A percentile compares a stretch with the other conserved stretches of the same genome.
Conservation (phyloP, 2,329 filamentous ascomycete species). For the Graphilbum ipis-grandicollis region DNA sequence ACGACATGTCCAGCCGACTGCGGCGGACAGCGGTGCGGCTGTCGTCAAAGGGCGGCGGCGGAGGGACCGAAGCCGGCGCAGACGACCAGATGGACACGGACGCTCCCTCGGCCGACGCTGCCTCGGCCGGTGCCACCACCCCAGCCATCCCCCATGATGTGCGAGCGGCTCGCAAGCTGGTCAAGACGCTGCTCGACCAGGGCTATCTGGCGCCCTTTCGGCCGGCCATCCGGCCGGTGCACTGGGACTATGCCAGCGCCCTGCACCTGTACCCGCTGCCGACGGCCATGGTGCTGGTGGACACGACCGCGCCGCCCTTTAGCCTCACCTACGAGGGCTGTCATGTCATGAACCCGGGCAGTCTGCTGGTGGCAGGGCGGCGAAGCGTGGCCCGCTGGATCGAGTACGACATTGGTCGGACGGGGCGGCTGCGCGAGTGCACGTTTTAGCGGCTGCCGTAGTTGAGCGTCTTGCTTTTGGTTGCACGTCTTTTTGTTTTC, state of each 20-base stretch:
- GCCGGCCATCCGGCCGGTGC: slow-evolving; percentile 57
- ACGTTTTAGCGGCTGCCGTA: too few relatives aligned
- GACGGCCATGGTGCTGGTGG: slow-evolving; percentile 65
- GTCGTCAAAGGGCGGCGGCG: slow-evolving; percentile 4
- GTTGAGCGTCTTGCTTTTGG: too few relatives aligned
- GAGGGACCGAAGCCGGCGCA: neutral
- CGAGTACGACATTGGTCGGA: slow-evolving; percentile 59
- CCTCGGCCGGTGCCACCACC: neutral
- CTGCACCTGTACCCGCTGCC: slow-evolving; percentile 80
- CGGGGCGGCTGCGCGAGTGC: slow-evolving; percentile 46
- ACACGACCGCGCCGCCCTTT: slow-evolving; percentile 67
- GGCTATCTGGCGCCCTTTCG: slow-evolving; percentile 78
- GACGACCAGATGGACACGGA: slow-evolving; percentile 23
- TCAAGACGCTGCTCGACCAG: slow-evolving; percentile 85
- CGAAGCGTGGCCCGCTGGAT: slow-evolving; percentile 63
- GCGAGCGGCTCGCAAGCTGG: slow-evolving; percentile 53
- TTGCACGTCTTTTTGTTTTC: too few relatives aligned
- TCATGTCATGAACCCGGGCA: slow-evolving; percentile 85
- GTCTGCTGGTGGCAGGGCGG: slow-evolving; percentile 51
- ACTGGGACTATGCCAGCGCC: slow-evolving; percentile 72
- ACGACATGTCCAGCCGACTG: slow-evolving; percentile 68
- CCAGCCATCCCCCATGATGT: slow-evolving; percentile 27
- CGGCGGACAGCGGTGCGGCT: slow-evolving; percentile 61
- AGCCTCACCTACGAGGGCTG: slow-evolving; percentile 88
- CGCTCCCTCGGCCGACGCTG: slow-evolving; percentile 9